Base-by-base conservation (phyloP, 2,329 filamentous ascomycete species). In the Botrytis hyacinthi region DNA sequence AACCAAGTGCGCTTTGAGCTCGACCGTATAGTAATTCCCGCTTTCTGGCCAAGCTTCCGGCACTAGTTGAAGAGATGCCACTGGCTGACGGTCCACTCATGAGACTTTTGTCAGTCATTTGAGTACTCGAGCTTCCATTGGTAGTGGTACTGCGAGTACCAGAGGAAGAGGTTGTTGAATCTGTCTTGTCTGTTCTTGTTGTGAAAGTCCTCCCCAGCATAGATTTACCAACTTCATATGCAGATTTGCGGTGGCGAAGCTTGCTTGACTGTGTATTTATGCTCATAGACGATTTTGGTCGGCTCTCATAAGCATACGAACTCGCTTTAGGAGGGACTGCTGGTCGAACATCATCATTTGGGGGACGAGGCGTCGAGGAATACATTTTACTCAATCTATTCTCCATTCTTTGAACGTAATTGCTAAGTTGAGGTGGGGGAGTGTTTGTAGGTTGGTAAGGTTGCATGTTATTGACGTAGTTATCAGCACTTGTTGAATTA, bases 11-110 rank as follows among this genome's bases (percentile, higher is more conserved):
- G 79, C 91, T 93, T 76, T 89, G 88, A 26, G 91, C 86, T 75
- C 91, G 82, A 80, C 77, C 82, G 80, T 86, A 82, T 79, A 80
- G 63, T 26, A 76, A 76, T 70, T 82, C 82, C 76, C 91, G 92
- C 79, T 93, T 92, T 75, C 95, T 90, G 44, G 94, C 95, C 76
- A 97, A 89, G 83, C 95, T 98, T 71, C 95, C 96, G 26, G 96
- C 96, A 83, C 96, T 98, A 26, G 96, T 98, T 69, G 94, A 93
- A 81, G 95, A 98, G 82, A 98, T 94, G 20, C 89, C 95, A 69
- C 95, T 91, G 0, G 96, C 96, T 71, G 96, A 98, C 70, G 89
- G 87, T 4, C 95, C 96, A 81, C 95, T 98, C 95, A 98, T 98
- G 61, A 99, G 82, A 79, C 93, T 98, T 78, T 92, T 90, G 78